Conservation (phyloP, 2,329 filamentous ascomycete species). For the Epichloe typhina region DNA sequence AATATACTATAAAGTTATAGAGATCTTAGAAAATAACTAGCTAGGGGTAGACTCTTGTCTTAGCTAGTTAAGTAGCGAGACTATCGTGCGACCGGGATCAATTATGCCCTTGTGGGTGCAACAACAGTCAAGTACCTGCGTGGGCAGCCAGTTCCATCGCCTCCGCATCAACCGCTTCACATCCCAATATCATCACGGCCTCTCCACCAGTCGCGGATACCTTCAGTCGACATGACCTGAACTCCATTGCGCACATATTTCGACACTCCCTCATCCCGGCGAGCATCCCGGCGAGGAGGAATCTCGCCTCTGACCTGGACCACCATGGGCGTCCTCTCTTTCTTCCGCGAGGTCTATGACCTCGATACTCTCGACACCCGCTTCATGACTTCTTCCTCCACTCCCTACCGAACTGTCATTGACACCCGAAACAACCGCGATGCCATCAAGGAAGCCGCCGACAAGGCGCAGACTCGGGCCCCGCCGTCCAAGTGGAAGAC, state of each 20-base stretch:
- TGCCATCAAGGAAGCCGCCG: slow-evolving; percentile 17
- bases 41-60: too few species aligned
- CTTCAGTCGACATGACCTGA: not conserved
- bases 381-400: slow-evolving; percentile 56
- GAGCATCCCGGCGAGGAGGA: not conserved
- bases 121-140: too few species aligned
- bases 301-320: not conserved
- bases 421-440: slow-evolving; percentile 34
- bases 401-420: slow-evolving; percentile 47
- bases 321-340: slow-evolving; percentile 30
- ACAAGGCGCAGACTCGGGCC: slow-evolving; percentile 28
- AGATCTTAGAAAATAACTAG: too few species aligned
- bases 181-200: not conserved
- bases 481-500: slow-evolving; percentile 71
- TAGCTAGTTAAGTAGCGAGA: too few species aligned
- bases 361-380: slow-evolving; percentile 48
- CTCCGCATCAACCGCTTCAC: not conserved
- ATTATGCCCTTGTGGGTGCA: too few species aligned
- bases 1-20: too few species aligned
- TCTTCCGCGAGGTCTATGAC: slow-evolving; percentile 44
- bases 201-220: too few species aligned
- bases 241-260: not conserved
- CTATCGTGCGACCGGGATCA: too few species aligned
- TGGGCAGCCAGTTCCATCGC: not conserved
- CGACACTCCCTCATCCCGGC: not conserved